phyloP scores from a whole-genome alignment of 352 stramenopile species.

The Peronosclerospora sorghi region DNA sequence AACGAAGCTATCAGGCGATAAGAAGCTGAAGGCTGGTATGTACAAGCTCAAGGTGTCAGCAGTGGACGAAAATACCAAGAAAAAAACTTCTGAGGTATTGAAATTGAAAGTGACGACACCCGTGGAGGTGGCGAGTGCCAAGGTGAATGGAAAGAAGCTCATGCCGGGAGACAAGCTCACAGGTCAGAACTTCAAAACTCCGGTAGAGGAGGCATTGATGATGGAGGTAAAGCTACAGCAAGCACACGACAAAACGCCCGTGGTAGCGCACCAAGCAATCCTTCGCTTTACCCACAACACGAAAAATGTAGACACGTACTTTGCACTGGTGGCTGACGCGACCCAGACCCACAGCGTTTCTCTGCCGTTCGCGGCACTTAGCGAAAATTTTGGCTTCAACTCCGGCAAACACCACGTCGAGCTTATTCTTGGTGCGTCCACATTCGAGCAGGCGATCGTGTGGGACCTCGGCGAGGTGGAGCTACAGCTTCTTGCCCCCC shows the following conservation, averaged over 20 bases:
- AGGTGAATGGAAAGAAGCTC: slow-evolving; percentile 44
- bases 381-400: slow-evolving; percentile 75
- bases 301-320: slow-evolving; percentile 58
- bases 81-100: slow-evolving; percentile 47
- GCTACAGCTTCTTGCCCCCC: slow-evolving; percentile 50
- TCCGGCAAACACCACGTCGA: slow-evolving; percentile 57
- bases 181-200: slow-evolving; percentile 43
- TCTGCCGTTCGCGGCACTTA: slow-evolving; percentile 53
- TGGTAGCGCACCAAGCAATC: slow-evolving; percentile 70
- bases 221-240: slow-evolving; percentile 52
- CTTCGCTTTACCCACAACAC: slow-evolving; percentile 52
- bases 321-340: slow-evolving; percentile 44
- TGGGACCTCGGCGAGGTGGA: slow-evolving; percentile 60
- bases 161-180: slow-evolving; percentile 41
- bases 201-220: slow-evolving; percentile 40
- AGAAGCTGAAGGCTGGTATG: slow-evolving; percentile 45
- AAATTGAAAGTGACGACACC: slow-evolving; percentile 67
- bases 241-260: slow-evolving; percentile 35
- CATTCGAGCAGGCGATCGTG: slow-evolving; percentile 68
- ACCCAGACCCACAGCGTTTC: slow-evolving; percentile 25
- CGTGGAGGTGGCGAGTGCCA: slow-evolving; percentile 40
- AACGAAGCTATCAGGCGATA: slow-evolving; percentile 24
- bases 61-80: slow-evolving; percentile 26
- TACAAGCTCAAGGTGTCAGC: slow-evolving; percentile 77
- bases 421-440: slow-evolving; percentile 65